Base-by-base conservation (phyloP, 805 yeast species). In the Ogataea trehalophila region DNA sequence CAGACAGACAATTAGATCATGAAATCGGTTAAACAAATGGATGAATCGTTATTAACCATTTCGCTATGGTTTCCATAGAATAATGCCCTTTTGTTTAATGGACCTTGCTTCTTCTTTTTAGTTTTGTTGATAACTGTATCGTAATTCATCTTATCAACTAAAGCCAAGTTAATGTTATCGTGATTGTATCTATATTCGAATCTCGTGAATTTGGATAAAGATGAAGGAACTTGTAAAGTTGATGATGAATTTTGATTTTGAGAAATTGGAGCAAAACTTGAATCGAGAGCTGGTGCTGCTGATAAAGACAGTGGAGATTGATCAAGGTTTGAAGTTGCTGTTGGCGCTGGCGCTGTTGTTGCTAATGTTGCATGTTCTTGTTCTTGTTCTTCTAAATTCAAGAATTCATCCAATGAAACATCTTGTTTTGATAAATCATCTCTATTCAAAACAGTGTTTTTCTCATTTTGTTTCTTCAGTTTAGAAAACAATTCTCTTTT, bases 21-120 rank as follows among this genome's bases (percentile, higher is more conserved):
- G 45, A 59, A 55, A 31, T 59, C 63, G 45, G 51, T 57, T 33
- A 59, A 41, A 39, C 51, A 55, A 23, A 57, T 48, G 8, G 53
- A 46, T 15, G 54, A 48, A n/a, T 57, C 56, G 41, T 52, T 53
- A 33, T 55, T 58, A 18, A 65, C 62, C 70, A 66, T 63, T 46
- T 65, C 65, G 22, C 55, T 50, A 22, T 59, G 62, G 40, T 58
- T 61, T 9, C 69, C 69, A 22, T 60, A 57, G 44, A 62, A 56
- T 17, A 66, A 43, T 6, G 70, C 66, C 29, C 65, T 52, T 41
- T 55, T 62, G 38, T 65, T 65, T 37, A 66, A 44, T 3, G 70
- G 65, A 18, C 59, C 63, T 31, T 43, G 49, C 9, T 45, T 47
- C 48, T 52, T 41, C 43, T 47, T 45, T 17, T 49, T 43, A 16